Evolutionary conservation across 2,329 filamentous ascomycete genomes (phyloP), one percentile per base, ranked within the genome.

Genomic region (Alternaria sp.): DNA sequence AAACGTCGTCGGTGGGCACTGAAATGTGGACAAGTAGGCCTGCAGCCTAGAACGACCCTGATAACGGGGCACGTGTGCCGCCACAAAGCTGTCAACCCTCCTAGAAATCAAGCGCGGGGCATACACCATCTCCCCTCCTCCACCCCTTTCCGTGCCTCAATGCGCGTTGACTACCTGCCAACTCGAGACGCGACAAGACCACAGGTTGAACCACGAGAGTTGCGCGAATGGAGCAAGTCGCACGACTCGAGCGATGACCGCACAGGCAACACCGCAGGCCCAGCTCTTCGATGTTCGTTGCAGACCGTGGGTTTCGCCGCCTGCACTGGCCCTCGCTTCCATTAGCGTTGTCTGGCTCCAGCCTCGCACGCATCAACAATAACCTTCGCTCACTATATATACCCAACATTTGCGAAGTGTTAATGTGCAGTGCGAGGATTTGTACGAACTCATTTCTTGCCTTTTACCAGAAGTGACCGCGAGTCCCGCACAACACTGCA

Each of bases 391-490:
- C 6, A 49, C 25, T 49, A 58, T 58, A 61, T 61, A 50, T 49
- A 49, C 2, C 1, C 4, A 8, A 30, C 28, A 76, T 65, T 70
- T 20, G 16, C 0, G 0, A 18, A 12, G 7, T 12, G 4, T 32
- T 10, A 30, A 73, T 70, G 75, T 85, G 86, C 87, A 89, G 87
- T 89, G 87, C 86, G 86, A 89, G 86, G 86, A 85, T 80, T 86
- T 89, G 89, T 83, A 85, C 75, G 87, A 89, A 90, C 87, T 87
- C 87, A 89, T 87, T 87, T 89, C 87, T 90, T 90, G 87, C 87
- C 87, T 89, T 90, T 90, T 90, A 90, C 88, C 88, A 90, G 89
- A 90, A 88, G 88, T 89, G 87, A 87, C 88, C 87, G 87, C 89
- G 87, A 86, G 79, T 81, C 82, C 83, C 83, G 83, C 84, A 86